Conservation (phyloP, 331 rosid species). For the Quercus phellos region DNA sequence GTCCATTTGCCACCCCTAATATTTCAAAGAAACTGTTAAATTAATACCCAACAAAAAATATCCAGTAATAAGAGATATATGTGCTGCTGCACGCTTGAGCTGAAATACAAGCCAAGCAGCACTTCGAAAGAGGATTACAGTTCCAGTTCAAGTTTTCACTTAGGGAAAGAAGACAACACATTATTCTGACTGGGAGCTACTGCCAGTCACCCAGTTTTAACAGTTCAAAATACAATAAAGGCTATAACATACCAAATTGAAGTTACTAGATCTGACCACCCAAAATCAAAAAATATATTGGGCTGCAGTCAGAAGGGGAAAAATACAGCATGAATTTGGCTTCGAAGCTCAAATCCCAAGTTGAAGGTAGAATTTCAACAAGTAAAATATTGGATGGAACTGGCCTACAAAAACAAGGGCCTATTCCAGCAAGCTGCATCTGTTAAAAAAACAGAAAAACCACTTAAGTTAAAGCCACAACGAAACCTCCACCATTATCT, state of each 20-base stretch:
- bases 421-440: slow-evolving; percentile 45
- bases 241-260: not conserved
- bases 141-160: not conserved
- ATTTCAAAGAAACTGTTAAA: no score
- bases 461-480: slow-evolving; percentile 24
- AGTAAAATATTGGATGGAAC: slow-evolving; percentile 38
- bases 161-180: not conserved
- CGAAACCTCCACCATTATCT: slow-evolving; percentile 27
- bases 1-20: no score
- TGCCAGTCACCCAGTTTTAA: not conserved
- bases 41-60: no score
- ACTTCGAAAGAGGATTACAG: not conserved
- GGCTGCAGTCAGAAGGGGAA: slow-evolving; percentile 31
- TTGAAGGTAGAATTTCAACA: not conserved
- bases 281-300: slow-evolving; percentile 60
- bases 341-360: slow-evolving; percentile 8
- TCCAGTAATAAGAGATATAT: no score
- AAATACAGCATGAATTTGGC: slow-evolving; percentile 13
- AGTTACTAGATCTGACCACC: slow-evolving; percentile 36
- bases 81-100: not conserved
- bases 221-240: slow-evolving; percentile 8
- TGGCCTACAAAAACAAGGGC: slow-evolving; percentile 63
- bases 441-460: slow-evolving; percentile 20
- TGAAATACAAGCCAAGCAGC: not conserved
- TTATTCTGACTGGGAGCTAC: slow-evolving; percentile 2